Evolutionary conservation across 2,329 filamentous ascomycete genomes (phyloP).

Genomic region (Hymenoscyphus fraxineus): DNA sequence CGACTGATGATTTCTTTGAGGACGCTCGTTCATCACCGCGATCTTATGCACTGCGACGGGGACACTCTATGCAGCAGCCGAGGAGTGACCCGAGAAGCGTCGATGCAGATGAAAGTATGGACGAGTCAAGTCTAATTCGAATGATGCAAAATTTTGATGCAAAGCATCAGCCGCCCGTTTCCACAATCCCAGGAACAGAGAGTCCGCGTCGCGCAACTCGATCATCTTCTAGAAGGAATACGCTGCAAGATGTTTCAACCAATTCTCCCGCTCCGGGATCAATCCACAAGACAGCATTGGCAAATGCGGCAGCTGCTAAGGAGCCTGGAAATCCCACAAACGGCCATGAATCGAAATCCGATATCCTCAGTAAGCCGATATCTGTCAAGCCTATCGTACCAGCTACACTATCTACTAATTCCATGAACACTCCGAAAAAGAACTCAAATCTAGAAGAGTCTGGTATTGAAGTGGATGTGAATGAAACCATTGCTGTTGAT

Average conservation of each 20-base stretch:
- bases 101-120: constrained; percentile 9
- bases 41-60: not conserved
- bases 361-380: not conserved
- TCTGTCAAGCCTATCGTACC: constrained; percentile 16
- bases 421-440: constrained; percentile 6
- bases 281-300: constrained; percentile 13
- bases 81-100: constrained; percentile 20
- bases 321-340: not conserved
- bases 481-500: constrained; percentile 27
- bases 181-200: not conserved
- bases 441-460: not conserved
- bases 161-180: not conserved
- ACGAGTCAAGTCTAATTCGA: constrained; percentile 31
- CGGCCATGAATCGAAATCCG: not conserved
- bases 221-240: not conserved
- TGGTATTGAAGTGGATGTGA: not conserved
- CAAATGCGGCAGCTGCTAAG: constrained; percentile 7
- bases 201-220: constrained; percentile 5
- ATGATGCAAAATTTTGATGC: constrained; percentile 27
- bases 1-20: constrained; percentile 26
- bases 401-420: constrained; percentile 23
- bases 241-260: not conserved
- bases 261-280: constrained; percentile 6
- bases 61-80: not conserved
- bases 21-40: constrained; percentile 29